Evolutionary conservation across 73 alveolate species (phyloP).

Genomic region (Diophrys sp.): DNA sequence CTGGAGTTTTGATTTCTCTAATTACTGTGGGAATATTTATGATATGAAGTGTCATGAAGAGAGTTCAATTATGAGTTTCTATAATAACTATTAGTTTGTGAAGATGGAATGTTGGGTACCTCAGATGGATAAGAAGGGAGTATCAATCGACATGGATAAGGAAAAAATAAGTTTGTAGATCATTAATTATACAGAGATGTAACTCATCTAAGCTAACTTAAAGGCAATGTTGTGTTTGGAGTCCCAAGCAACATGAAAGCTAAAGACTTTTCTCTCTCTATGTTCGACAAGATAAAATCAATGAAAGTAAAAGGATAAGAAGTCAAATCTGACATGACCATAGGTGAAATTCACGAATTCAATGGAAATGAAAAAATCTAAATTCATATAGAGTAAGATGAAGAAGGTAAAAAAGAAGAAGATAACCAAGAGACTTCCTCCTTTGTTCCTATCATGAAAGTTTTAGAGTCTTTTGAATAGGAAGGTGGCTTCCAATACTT

Average conservation of each 20-base stretch:
- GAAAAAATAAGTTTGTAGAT: conserved; percentile 14
- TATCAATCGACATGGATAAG: no score
- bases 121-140: no score
- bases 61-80: conserved; percentile 28
- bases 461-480: conserved; percentile 58
- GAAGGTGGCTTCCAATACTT: conserved; percentile 62
- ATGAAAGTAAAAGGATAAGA: neutral
- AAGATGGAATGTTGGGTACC: no score
- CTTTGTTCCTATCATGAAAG: conserved; percentile 26
- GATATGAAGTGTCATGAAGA: conserved; percentile 67
- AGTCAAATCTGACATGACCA: neutral
- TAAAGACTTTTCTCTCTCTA: neutral
- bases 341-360: neutral
- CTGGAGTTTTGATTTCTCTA: conserved; percentile 47
- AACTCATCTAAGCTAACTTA: conserved; percentile 38
- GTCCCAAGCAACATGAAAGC: conserved; percentile 26
- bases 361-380: no score
- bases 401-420: neutral
- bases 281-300: conserved; percentile 19
- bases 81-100: conserved; percentile 20
- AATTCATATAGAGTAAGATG: conserved; percentile 4
- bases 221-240: conserved; percentile 47
- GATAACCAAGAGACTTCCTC: neutral
- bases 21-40: conserved; percentile 58
- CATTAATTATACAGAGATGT: conserved; percentile 8